phyloP scores from a whole-genome alignment of 495 filamentous ascomycete genomes.

The Pyrenula aspistea region DNA sequence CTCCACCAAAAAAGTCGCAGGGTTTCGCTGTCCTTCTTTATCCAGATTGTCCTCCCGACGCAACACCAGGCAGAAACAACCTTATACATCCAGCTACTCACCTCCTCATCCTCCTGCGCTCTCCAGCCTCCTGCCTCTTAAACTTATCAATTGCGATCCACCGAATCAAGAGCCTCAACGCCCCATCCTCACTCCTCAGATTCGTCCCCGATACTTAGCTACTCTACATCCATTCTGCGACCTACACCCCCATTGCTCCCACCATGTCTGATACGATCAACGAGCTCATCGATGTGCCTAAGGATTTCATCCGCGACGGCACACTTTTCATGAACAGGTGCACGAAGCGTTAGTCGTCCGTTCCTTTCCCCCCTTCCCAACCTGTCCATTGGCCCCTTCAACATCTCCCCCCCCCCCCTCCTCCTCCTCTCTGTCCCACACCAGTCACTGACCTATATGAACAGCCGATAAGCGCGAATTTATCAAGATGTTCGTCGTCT shows the following conservation, averaged over 20 bases:
- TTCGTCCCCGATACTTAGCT: no score
- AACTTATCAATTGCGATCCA: not conserved
- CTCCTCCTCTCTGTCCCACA: not conserved
- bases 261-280: conserved; percentile 65
- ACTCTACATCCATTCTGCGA: not conserved
- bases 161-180: not conserved
- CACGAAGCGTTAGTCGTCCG: conserved; percentile 54
- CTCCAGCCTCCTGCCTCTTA: no score
- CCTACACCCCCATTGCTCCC: conserved; percentile 5
- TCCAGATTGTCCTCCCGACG: not conserved
- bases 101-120: no score
- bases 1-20: not conserved
- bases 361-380: not conserved
- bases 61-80: not conserved
- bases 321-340: conserved; percentile 72
- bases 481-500: conserved; percentile 89
- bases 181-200: no score
- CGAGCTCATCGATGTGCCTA: conserved; percentile 69
- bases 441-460: conserved; percentile 8
- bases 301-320: conserved; percentile 73
- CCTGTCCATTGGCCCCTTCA: not conserved
- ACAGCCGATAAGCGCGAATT: conserved; percentile 76
- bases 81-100: no score
- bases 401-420: not conserved
- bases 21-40: not conserved